Evolutionary conservation across 1,139 yeast species (phyloP), one percentile per base, ranked within the genome.

Genomic region (Diutina catenulata): DNA sequence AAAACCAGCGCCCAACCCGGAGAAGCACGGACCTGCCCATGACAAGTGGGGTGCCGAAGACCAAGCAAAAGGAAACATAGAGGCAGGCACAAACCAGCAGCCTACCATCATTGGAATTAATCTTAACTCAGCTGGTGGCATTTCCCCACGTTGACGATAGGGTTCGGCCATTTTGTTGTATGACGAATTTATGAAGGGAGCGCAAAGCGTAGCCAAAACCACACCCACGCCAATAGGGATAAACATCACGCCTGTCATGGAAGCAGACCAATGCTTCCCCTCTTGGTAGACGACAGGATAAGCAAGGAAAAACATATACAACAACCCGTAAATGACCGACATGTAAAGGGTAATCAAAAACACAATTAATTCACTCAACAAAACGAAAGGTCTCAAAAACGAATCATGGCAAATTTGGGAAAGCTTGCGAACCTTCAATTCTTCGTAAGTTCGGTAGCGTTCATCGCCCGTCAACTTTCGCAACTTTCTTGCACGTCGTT

Each of bases 201-300:
- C 67, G 22, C 63, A 44, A 0, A 53, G 54, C 3, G 76, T 61
- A 2, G 83, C 72, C 10, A 57, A 5, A 3, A 78, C 33, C 36
- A 78, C 80, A 46, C 93, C 91, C 37, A 68, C 77, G 28, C 78
- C 82, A 44, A 80, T 67, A 18, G 83, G 83, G 42, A 79, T 72
- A 48, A 79, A 79, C 84, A 78, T 77, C 27, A 79, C 56, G 40
- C 87, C 87, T 11, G 79, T 71, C 41, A 68, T 70, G 25, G 64
- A 51, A 13, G 74, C 77, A 26, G 70, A 62, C 70, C 72, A 79
- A 23, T 75, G 77, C 54, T 80, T 77, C 39, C 79, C 80, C 51
- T 78, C 82, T 51, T 61, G 61, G 46, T 63, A 80, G 35, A 80
- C 71, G 41, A 79, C 66, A 16, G 91, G 91, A 53, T 67, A 72